Evolutionary conservation across 2,329 filamentous ascomycete species (phyloP).

Genomic region (Claviceps pazoutovae): DNA sequence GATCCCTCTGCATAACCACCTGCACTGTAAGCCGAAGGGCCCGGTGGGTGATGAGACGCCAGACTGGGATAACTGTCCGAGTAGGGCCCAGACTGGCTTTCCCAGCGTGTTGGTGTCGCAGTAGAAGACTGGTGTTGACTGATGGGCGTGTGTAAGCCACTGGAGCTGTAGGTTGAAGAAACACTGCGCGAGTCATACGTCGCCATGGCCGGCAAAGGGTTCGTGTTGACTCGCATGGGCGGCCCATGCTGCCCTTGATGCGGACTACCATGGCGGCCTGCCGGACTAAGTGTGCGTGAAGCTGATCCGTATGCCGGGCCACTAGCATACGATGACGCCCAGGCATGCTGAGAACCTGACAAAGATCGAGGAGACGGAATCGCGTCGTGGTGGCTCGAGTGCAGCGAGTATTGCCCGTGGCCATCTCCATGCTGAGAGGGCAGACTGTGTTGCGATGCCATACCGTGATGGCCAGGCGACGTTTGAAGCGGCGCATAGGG

Average conservation of each 20-base stretch:
- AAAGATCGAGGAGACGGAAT: constrained; percentile 40
- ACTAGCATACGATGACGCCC: constrained; percentile 31
- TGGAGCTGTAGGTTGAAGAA: constrained; percentile 21
- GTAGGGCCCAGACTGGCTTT: constrained; percentile 24
- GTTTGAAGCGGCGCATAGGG: constrained; percentile 33
- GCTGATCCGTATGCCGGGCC: constrained; percentile 19
- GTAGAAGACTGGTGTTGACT: constrained; percentile 23
- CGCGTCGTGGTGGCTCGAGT: constrained; percentile 31
- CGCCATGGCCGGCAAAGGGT: constrained; percentile 24
- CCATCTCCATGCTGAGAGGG: constrained; percentile 17
- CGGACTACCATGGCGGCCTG: constrained; percentile 21
- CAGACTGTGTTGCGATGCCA: constrained; percentile 17
- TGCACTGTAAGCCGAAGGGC: constrained; percentile 27
- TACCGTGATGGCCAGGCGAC: constrained; percentile 24
- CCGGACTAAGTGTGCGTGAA: constrained; percentile 29
- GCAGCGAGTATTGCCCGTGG: constrained; percentile 26
- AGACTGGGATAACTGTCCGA: constrained; percentile 25
- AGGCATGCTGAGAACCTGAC: constrained; percentile 32
- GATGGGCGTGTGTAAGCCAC: constrained; percentile 26
- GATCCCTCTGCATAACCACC: constrained; percentile 28
- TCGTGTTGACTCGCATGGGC: constrained; percentile 23
- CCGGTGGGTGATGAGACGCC: constrained; percentile 20
- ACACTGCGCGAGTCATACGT: constrained; percentile 25
- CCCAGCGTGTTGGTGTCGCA: constrained; percentile 28
- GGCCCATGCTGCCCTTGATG: constrained; percentile 18